Evolutionary conservation across 192 early-diverging fungal species (phyloP), one percentile per base, ranked within the genome.

Genomic region (Backusella westeae): DNA sequence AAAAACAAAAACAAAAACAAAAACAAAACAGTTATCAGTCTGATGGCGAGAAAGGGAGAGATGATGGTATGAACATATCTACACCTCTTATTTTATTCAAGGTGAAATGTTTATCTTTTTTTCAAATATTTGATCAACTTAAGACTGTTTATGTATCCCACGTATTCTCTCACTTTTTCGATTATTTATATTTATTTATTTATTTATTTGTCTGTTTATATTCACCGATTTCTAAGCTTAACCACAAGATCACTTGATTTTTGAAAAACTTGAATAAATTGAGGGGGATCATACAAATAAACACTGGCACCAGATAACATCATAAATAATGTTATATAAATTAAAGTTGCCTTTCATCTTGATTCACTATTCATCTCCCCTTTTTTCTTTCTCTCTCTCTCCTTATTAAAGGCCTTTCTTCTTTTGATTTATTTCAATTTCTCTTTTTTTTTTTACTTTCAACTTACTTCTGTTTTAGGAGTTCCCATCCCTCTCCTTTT

Each of bases 191-290:
- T 49, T 39, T 49, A 49, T 49, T 44, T 49, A 49, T 49, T 49
- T 49, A n/a, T 49, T 49, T 29, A 63, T 56, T 56, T 56, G n/a
- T 56, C n/a, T 56, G n/a, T 21, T 53, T 56, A 56, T 63, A 56
- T 63, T 63, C 56, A 63, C 56, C 56, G 56, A 8, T 63, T 63
- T 59, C 21, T 59, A 59, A 59, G 56, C 56, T 59, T 59, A 59
- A 59, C 53, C 53, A 0, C 9, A 63, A 12, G 10, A 3, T 63
- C 56, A 63, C 56, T 63, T 63, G 56, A 63, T 12, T 4, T 63
- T n/a, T 49, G 17, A n/a, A 49, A 49, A 49, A 49, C 46, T 0
- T 63, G 56, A 26, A 63, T 63, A 63, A 63, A 10, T 26, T 63
- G 56, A 63, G 56, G 56, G 21, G 56, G 23, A 26, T 23, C 9